Percentiles rank a stretch among this genome's conserved stretches.
These are phyloP conservation scores for Mucor indicus DNA, from an alignment of 371 early-diverging fungal genomes.

Conservation along the genomic window DNA sequence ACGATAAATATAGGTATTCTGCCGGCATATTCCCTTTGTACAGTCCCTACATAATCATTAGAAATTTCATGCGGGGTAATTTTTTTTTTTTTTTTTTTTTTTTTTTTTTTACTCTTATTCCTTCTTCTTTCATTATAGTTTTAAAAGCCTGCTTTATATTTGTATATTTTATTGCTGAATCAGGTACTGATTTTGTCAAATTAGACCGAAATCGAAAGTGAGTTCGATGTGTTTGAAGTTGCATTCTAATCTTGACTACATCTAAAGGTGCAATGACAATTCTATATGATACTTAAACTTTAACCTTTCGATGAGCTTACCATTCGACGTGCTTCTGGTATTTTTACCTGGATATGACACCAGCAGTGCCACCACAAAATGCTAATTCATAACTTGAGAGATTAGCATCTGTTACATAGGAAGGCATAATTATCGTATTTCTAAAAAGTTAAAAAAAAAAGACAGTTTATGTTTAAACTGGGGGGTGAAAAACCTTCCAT, in stretches of 20 bases:
- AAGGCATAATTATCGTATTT: conserved; percentile 45
- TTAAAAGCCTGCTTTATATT: conserved; percentile 52
- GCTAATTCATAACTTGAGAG: conserved; percentile 56
- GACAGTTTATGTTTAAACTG: no score
- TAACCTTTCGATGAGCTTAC: no score
- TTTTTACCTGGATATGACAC: conserved; percentile 58
- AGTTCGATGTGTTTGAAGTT: conserved; percentile 52
- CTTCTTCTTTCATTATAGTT: conserved; percentile 71
- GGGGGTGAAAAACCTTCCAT: no score
- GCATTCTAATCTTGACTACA: conserved; percentile 88
- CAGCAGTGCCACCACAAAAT: conserved; percentile 68
- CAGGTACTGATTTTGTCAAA: background rate
- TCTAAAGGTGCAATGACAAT: conserved; percentile 86
- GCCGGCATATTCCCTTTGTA: conserved; percentile 96
- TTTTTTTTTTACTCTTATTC: conserved; percentile 49
- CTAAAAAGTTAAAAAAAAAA: no score
- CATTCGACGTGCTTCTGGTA: background rate
- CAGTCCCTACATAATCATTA: conserved; percentile 52
- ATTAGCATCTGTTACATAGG: conserved; percentile 43
- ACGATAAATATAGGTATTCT: conserved; percentile 84
- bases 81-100: background rate
- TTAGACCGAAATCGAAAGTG: conserved; percentile 12
- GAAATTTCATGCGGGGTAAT: background rate
- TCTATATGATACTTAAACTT: no score
- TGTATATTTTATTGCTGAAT: conserved; percentile 46